Evolutionary conservation across 176 grass and related monocot species (phyloP).

Genomic region (Luzula sylvatica): DNA sequence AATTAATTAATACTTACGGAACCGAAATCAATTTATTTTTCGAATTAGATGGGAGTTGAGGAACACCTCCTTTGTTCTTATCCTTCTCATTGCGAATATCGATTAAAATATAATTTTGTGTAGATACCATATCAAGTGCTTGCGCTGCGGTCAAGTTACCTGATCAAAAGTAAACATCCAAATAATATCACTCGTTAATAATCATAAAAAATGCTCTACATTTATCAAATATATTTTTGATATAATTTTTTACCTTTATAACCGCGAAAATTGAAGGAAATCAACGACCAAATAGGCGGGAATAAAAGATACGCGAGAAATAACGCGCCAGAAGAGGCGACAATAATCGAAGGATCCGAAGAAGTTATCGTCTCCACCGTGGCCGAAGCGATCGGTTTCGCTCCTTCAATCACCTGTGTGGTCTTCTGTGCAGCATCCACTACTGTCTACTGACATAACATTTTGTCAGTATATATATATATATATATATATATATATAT

Average conservation of each 20-base stretch:
- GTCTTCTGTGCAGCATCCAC: constrained; percentile 53
- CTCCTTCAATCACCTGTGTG: constrained; percentile 56
- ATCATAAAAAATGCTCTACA: no score
- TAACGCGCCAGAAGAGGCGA: constrained; percentile 47
- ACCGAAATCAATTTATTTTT: constrained; percentile 74
- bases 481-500: no score
- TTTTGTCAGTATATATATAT: no score
- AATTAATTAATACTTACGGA: constrained; percentile 29
- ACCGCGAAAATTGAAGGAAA: constrained; percentile 60
- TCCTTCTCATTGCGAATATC: constrained; percentile 85
- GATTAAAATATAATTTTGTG: constrained; percentile 52
- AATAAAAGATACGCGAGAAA: constrained; percentile 75
- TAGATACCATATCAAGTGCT: constrained; percentile 46
- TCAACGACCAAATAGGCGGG: constrained; percentile 58
- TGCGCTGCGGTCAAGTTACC: constrained; percentile 62
- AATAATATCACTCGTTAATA: background rate
- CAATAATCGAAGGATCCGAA: constrained; percentile 25
- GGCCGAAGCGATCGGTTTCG: constrained; percentile 65
- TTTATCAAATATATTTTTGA: no score
- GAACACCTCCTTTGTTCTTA: constrained; percentile 75
- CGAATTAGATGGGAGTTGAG: constrained; percentile 48
- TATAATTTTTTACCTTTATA: constrained; percentile 49
- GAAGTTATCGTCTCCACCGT: constrained; percentile 64
- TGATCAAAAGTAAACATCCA: constrained; percentile 18
- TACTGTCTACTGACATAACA: constrained; percentile 42